Conservation (phyloP, 495 filamentous ascomycete genomes). For the Tuber indicum region DNA sequence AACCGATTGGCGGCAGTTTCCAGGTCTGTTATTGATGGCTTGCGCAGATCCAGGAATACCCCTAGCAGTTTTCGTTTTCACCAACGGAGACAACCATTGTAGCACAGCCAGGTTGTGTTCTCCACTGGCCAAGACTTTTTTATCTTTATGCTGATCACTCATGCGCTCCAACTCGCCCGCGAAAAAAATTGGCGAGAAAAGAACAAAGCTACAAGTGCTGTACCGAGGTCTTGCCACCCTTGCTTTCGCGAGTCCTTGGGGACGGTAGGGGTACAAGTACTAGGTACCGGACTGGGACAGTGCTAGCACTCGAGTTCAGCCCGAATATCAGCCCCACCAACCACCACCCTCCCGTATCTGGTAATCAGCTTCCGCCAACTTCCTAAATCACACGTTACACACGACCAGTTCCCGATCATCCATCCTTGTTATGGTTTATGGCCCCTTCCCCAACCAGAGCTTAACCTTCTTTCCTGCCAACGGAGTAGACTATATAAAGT, state of each 20-base stretch:
- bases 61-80: background rate
- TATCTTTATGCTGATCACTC: background rate
- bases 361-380: background rate
- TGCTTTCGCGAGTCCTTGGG: too few species aligned
- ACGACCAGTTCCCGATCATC: background rate
- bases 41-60: background rate
- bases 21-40: background rate
- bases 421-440: background rate
- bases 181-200: background rate
- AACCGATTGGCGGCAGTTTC: background rate
- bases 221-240: background rate
- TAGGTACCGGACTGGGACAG: too few species aligned
- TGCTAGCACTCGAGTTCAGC: background rate
- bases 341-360: background rate
- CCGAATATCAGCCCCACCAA: background rate
- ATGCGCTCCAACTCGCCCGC: background rate
- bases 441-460: background rate
- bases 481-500: background rate
- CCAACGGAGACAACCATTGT: background rate
- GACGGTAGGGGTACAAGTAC: too few species aligned
- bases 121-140: background rate
- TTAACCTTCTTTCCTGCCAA: background rate
- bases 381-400: constrained; percentile 1
- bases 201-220: background rate
- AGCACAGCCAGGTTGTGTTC: background rate